These are phyloP conservation scores for Pseudocercospora vitis DNA, from an alignment of 2,329 filamentous ascomycete genomes.

Conservation along the genomic window DNA sequence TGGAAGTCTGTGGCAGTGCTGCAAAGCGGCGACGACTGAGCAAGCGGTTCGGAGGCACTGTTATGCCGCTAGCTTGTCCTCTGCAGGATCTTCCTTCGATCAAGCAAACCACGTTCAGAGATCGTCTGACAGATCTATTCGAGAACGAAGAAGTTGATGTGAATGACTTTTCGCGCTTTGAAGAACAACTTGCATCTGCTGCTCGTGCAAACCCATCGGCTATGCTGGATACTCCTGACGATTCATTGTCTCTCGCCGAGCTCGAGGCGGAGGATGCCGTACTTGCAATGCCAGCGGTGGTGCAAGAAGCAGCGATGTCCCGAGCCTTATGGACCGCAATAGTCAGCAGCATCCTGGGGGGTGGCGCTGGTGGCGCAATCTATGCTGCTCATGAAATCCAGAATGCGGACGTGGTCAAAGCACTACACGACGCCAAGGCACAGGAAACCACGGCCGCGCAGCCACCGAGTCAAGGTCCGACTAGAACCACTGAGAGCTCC, in stretches of 20 bases:
- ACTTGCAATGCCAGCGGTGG: background rate
- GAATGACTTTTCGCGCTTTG: background rate
- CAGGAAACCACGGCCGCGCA: no score
- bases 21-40: background rate
- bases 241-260: background rate
- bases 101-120: background rate
- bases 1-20: background rate
- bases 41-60: background rate
- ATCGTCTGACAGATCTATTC: background rate
- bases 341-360: no score
- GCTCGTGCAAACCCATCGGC: background rate
- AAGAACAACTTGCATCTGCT: background rate
- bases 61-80: background rate
- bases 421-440: background rate
- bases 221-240: background rate
- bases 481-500: background rate
- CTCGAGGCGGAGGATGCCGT: slow-evolving; percentile 1
- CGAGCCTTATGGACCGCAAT: no score
- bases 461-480: no score
- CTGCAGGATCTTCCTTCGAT: background rate
- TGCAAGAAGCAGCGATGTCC: background rate
- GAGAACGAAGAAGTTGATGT: background rate
- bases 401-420: background rate
- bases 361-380: background rate
- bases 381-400: background rate